Conservation (phyloP, 2,329 filamentous ascomycete species). For the Remersonia thermophila region DNA sequence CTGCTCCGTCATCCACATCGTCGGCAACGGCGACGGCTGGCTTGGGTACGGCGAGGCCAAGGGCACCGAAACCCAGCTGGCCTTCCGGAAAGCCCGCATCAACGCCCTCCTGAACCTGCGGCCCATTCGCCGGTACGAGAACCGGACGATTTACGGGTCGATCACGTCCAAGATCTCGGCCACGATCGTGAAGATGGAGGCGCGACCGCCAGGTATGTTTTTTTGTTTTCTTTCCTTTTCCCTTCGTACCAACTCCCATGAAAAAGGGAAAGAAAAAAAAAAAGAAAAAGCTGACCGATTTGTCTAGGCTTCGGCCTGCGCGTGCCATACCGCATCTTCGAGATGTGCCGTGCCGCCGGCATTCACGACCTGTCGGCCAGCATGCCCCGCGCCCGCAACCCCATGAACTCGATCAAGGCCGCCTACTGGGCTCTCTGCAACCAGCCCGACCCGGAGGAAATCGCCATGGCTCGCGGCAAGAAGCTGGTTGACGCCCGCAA, state of each 20-base stretch:
- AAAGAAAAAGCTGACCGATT: too few species aligned
- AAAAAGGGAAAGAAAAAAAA: too few species aligned
- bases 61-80: slow-evolving; percentile 59
- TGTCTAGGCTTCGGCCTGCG: slow-evolving; percentile 81
- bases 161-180: slow-evolving; percentile 76
- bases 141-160: slow-evolving; percentile 80
- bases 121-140: slow-evolving; percentile 83
- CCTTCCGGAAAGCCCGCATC: slow-evolving; percentile 59
- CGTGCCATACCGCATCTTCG: slow-evolving; percentile 82
- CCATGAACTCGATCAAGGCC: slow-evolving; percentile 96
- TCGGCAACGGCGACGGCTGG: slow-evolving; percentile 76
- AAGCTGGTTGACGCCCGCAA: slow-evolving; percentile 94
- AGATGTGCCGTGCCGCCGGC: slow-evolving; percentile 79
- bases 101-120: slow-evolving; percentile 83
- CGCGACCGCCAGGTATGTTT: slow-evolving; percentile 72
- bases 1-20: slow-evolving; percentile 63
- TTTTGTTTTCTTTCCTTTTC: slow-evolving; percentile 1
- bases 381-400: slow-evolving; percentile 78
- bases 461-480: slow-evolving; percentile 79
- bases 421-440: slow-evolving; percentile 68
- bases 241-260: background rate
- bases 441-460: slow-evolving; percentile 79
- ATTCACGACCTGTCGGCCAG: slow-evolving; percentile 76
- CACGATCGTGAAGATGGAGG: slow-evolving; percentile 69
- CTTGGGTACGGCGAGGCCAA: slow-evolving; percentile 87